A percentile compares a stretch with the other conserved stretches of the same genome.
Conservation (phyloP, 2,329 filamentous ascomycete genomes). For the Penicillium sp. region DNA sequence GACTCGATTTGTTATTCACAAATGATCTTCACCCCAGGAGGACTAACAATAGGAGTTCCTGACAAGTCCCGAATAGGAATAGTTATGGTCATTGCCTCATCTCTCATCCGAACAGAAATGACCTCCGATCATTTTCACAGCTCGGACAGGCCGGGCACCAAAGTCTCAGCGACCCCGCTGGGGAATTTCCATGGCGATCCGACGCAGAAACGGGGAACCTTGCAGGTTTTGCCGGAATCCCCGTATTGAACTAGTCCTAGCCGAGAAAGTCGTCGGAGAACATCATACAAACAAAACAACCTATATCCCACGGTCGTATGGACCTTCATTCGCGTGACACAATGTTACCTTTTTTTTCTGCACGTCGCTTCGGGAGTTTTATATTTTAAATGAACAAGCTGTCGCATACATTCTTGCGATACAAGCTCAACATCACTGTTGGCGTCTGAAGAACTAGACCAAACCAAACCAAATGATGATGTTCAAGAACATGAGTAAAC, state of each 20-base stretch:
- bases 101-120: neutral
- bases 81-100: neutral
- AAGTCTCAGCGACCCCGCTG: neutral
- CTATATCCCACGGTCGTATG: conserved; percentile 9
- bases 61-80: neutral
- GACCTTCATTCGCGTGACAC: neutral
- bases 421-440: neutral
- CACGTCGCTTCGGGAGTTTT: neutral
- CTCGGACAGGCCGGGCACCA: neutral
- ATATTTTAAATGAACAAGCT: neutral
- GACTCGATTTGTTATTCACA: neutral
- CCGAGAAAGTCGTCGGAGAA: conserved; percentile 4
- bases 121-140: neutral
- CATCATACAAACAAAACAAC: neutral
- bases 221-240: conserved; percentile 10
- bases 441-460: neutral
- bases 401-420: neutral
- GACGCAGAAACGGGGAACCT: neutral
- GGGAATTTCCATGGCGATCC: conserved; percentile 3
- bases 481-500: neutral
- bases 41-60: neutral
- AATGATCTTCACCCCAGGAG: neutral
- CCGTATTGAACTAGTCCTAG: conserved; percentile 7
- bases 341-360: neutral
- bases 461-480: neutral